phyloP scores from a whole-genome alignment of 2,329 filamentous ascomycete genomes.

The Colletotrichum sp. region DNA sequence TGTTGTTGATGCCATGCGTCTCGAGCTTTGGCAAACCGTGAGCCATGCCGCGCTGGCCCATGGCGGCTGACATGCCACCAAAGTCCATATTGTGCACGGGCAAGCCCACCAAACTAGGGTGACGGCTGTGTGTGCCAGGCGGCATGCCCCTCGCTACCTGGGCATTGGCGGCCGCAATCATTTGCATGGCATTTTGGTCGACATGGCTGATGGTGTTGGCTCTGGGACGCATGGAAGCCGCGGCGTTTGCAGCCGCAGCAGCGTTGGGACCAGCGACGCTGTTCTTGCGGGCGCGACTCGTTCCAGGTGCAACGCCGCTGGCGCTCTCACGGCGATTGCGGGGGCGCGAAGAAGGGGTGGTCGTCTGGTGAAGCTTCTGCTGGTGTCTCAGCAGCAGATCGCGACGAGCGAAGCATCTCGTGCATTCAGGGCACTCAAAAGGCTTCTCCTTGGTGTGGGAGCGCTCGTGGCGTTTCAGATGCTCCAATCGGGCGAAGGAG shows the following conservation, averaged over 20 bases:
- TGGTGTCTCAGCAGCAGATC: conserved; percentile 93
- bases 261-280: conserved; percentile 72
- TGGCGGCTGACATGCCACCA: conserved; percentile 72
- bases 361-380: conserved; percentile 96
- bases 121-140: conserved; percentile 62
- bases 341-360: conserved; percentile 84
- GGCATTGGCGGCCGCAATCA: conserved; percentile 67
- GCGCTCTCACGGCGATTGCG: conserved; percentile 91
- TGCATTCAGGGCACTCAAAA: conserved; percentile 95
- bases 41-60: conserved; percentile 69
- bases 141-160: conserved; percentile 51
- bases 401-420: conserved; percentile 90
- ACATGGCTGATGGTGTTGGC: conserved; percentile 98
- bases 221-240: conserved; percentile 77
- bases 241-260: conserved; percentile 49
- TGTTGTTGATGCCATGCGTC: conserved; percentile 67
- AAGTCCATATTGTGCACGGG: conserved; percentile 66
- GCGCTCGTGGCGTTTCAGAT: conserved; percentile 95
- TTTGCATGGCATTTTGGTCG: conserved; percentile 76
- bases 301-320: conserved; percentile 66
- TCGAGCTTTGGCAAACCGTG: conserved; percentile 83
- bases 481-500: conserved; percentile 93
- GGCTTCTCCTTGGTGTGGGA: conserved; percentile 99
- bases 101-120: conserved; percentile 76
- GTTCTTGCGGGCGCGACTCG: conserved; percentile 87